Evolutionary conservation across 257 asterid species (phyloP).

Genomic region (Euphrasia confusa): DNA sequence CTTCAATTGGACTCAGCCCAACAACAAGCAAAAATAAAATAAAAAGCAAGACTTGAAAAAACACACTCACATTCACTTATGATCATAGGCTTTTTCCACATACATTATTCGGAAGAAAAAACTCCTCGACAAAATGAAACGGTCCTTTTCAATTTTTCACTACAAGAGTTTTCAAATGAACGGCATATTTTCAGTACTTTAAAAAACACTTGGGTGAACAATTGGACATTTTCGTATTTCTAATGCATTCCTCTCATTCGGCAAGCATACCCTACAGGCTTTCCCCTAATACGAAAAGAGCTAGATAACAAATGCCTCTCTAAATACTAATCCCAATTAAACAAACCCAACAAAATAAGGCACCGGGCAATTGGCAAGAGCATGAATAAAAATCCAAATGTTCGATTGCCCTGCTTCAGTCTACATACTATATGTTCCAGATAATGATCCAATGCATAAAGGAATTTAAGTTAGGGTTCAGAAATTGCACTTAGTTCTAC

Average conservation of each 20-base stretch:
- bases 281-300: background rate
- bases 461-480: constrained; percentile 5
- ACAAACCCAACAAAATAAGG: background rate
- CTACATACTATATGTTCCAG: background rate
- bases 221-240: background rate
- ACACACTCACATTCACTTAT: background rate
- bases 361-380: background rate
- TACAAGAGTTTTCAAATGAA: background rate
- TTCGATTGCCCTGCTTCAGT: background rate
- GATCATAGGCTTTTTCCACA: constrained; percentile 15
- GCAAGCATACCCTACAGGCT: background rate
- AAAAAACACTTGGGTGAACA: background rate
- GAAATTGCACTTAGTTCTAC: constrained; percentile 4
- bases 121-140: background rate
- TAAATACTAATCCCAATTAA: background rate
- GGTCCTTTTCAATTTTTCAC: background rate
- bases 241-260: background rate
- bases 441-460: background rate
- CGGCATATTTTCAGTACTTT: background rate
- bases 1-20: constrained; percentile 32
- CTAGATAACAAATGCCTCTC: background rate
- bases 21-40: constrained; percentile 15
- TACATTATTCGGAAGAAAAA: background rate
- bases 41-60: background rate
- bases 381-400: background rate